A percentile compares a stretch with the other conserved stretches of the same genome.
phyloP scores from a whole-genome alignment of 345 rosid genomes.

The Sisymbrium irio region DNA sequence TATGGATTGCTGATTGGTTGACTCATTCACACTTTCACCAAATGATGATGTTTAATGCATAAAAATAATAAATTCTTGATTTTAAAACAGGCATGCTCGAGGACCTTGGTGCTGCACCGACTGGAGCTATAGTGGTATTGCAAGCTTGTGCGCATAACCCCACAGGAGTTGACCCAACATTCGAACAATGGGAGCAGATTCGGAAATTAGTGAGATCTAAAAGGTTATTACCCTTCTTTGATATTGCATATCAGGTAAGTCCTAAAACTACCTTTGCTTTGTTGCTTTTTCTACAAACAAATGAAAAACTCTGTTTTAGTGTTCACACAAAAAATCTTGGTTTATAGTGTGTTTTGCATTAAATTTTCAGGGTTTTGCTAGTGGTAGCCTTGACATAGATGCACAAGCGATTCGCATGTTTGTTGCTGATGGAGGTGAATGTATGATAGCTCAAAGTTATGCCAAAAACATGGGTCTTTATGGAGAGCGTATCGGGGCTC shows the following conservation, averaged over 20 bases:
- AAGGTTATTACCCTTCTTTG: constrained; percentile 80
- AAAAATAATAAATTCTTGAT: neutral
- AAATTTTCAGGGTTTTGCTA: constrained; percentile 59
- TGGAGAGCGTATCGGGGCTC: constrained; percentile 80
- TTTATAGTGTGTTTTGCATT: neutral
- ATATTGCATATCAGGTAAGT: constrained; percentile 91
- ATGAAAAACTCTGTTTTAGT: neutral
- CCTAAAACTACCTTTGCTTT: neutral
- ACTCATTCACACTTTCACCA: neutral
- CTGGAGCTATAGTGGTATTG: constrained; percentile 87
- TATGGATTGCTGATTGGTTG: neutral
- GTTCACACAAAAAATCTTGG: neutral
- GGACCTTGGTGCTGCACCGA: constrained; percentile 82
- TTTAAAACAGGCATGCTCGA: constrained; percentile 60
- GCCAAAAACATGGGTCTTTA: constrained; percentile 80
- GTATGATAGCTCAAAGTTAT: constrained; percentile 66
- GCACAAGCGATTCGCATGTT: constrained; percentile 56
- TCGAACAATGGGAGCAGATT: constrained; percentile 86
- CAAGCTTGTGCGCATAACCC: constrained; percentile 99
- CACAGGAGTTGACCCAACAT: constrained; percentile 92
- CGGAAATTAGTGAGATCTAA: constrained; percentile 74
- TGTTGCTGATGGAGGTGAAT: constrained; percentile 73
- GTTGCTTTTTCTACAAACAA: neutral
- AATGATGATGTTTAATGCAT: neutral
- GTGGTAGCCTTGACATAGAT: constrained; percentile 65